phyloP scores from a whole-genome alignment of 208 protist genomes.

The Acanthamoeba royreba region DNA sequence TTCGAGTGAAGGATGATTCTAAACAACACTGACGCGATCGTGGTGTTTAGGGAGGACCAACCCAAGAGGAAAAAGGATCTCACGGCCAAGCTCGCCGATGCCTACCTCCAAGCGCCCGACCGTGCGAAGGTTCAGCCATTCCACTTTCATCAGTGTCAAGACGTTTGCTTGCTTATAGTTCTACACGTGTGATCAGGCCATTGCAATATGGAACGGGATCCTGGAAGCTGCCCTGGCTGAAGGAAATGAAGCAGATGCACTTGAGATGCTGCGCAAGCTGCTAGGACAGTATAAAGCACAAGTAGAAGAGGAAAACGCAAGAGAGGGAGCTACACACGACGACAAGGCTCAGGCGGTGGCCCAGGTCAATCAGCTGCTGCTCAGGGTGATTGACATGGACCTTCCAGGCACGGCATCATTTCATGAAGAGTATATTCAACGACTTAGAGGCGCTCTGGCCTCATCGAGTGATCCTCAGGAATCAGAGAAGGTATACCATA shows the following conservation, averaged over 20 bases:
- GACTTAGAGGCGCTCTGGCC: background rate
- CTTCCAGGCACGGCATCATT: background rate
- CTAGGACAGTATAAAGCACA: background rate
- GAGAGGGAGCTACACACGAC: background rate
- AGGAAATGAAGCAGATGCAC: background rate
- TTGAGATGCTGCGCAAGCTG: background rate
- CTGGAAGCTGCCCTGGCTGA: background rate
- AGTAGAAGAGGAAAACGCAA: background rate
- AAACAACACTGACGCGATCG: too few relatives aligned
- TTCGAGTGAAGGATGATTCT: too few relatives aligned
- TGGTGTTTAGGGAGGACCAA: background rate
- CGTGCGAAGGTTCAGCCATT: background rate
- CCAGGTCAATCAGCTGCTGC: background rate
- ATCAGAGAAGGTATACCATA: background rate
- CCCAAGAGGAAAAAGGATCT: background rate
- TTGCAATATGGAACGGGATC: background rate
- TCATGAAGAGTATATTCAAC: background rate
- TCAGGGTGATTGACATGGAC: background rate
- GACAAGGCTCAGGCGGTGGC: background rate
- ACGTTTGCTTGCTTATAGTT: background rate
- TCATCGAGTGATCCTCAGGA: background rate
- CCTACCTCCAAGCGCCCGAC: background rate
- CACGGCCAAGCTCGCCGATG: background rate
- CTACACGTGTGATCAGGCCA: background rate
- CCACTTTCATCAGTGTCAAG: background rate